Evolutionary conservation across 257 asterid species (phyloP).

Genomic region (Handroanthus guayacan): DNA sequence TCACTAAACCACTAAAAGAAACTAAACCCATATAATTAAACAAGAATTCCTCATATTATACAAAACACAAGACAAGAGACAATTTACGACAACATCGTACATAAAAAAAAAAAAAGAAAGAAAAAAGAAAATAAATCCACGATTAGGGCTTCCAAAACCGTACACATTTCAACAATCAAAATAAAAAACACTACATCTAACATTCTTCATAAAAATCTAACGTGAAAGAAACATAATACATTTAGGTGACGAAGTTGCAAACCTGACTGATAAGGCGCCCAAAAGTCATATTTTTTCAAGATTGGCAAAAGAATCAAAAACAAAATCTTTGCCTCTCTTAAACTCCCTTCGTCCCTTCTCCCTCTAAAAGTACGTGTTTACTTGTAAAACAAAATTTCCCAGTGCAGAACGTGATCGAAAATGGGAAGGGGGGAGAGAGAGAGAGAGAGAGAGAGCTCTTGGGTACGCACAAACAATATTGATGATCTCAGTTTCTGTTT

Average conservation of each 20-base stretch:
- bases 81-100: background rate
- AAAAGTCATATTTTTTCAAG: slow-evolving; percentile 26
- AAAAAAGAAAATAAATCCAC: background rate
- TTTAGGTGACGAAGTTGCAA: background rate
- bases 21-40: too few species aligned
- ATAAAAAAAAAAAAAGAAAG: background rate
- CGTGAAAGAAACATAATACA: too few species aligned
- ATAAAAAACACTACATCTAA: background rate
- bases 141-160: slow-evolving; percentile 31
- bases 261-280: slow-evolving; percentile 45
- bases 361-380: background rate
- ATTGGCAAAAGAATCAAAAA: background rate
- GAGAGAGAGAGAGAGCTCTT: slow-evolving; percentile 12
- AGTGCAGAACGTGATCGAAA: slow-evolving; percentile 19
- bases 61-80: too few species aligned
- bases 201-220: background rate
- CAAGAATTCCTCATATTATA: too few species aligned
- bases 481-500: background rate
- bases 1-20: too few species aligned
- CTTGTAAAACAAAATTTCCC: background rate
- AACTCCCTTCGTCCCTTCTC: background rate
- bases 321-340: background rate
- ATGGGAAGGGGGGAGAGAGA: slow-evolving; percentile 1
- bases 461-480: background rate
- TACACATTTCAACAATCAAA: background rate